Percentiles rank a stretch among this genome's conserved stretches.
Evolutionary conservation across 768 basidiomycete genomes (phyloP).

Genomic region (Suillus weaverae): DNA sequence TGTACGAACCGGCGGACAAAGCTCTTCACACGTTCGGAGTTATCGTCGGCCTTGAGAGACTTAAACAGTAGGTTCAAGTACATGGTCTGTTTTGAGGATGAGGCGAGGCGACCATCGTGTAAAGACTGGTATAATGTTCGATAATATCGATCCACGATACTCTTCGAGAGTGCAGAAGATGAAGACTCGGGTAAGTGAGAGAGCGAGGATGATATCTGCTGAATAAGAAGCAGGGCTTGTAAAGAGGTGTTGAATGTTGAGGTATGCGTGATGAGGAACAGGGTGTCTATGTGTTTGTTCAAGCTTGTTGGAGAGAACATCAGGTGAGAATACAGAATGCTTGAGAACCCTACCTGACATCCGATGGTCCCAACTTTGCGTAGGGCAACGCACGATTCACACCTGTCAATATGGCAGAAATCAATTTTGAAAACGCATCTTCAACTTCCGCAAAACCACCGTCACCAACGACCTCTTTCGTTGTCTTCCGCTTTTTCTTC

Average conservation of each 20-base stretch:
- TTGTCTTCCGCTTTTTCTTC: constrained; percentile 33
- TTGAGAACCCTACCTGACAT: constrained; percentile 52
- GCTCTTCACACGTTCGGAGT: constrained; percentile 66
- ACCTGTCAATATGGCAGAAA: constrained; percentile 90
- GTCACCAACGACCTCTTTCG: constrained; percentile 50
- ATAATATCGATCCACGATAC: constrained; percentile 67
- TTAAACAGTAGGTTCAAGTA: constrained; percentile 95
- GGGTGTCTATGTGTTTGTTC: constrained; percentile 83
- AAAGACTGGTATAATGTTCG: constrained; percentile 89
- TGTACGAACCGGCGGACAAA: constrained; percentile 85
- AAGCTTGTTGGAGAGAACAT: constrained; percentile 48
- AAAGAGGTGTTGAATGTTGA: constrained; percentile 97
- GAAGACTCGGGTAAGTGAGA: constrained; percentile 39
- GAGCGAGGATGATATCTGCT: constrained; percentile 71
- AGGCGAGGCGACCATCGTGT: constrained; percentile 75
- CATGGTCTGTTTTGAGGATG: constrained; percentile 93
- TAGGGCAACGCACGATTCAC: constrained; percentile 95
- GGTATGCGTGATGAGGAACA: constrained; percentile 92
- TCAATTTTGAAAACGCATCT: constrained; percentile 75
- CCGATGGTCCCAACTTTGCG: constrained; percentile 73
- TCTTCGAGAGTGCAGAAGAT: constrained; percentile 42
- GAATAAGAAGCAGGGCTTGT: constrained; percentile 86
- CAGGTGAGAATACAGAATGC: neutral
- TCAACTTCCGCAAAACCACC: constrained; percentile 75
- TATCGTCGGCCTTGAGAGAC: constrained; percentile 70